Evolutionary conservation across 352 stramenopile genomes (phyloP).

Genomic region (Pythium dissotocum): DNA sequence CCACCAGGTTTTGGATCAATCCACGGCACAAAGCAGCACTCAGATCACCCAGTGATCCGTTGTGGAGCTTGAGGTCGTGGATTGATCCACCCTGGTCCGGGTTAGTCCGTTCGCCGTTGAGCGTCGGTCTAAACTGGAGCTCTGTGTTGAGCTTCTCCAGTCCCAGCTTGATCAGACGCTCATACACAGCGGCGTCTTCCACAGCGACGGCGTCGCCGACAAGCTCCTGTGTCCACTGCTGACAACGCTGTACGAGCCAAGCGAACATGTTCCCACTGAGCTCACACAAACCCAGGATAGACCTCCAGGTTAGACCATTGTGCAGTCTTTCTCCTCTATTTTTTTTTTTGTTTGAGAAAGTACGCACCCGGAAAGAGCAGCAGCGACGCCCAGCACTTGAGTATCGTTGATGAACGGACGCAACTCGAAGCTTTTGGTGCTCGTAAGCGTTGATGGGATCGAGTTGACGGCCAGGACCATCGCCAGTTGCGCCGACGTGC

Average conservation of each 20-base stretch:
- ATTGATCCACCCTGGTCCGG: slow-evolving; percentile 45
- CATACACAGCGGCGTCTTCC: slow-evolving; percentile 42
- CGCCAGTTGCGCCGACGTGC: slow-evolving; percentile 78
- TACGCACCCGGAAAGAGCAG: slow-evolving; percentile 64
- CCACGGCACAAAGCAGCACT: slow-evolving; percentile 63
- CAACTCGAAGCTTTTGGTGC: slow-evolving; percentile 63
- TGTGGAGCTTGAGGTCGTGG: slow-evolving; percentile 51
- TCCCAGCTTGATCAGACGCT: slow-evolving; percentile 54
- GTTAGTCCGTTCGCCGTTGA: slow-evolving; percentile 64
- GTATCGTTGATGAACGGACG: slow-evolving; percentile 63
- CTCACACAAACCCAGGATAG: not conserved
- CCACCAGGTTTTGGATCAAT: slow-evolving; percentile 71
- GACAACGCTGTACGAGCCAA: slow-evolving; percentile 63
- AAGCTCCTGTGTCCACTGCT: slow-evolving; percentile 54
- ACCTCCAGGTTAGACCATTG: not conserved
- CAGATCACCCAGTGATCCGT: slow-evolving; percentile 75
- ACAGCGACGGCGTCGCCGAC: slow-evolving; percentile 1
- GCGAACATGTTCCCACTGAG: slow-evolving; percentile 69
- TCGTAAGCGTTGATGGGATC: not conserved
- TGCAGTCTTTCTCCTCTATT: no score
- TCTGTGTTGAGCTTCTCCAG: slow-evolving; percentile 49
- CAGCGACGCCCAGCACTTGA: slow-evolving; percentile 67
- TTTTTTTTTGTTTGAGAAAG: not conserved
- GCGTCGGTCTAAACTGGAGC: slow-evolving; percentile 59
- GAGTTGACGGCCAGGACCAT: slow-evolving; percentile 49